These are phyloP conservation scores for Magnaporthales sp. DNA, from an alignment of 2,329 filamentous ascomycete genomes.

Conservation along the genomic window DNA sequence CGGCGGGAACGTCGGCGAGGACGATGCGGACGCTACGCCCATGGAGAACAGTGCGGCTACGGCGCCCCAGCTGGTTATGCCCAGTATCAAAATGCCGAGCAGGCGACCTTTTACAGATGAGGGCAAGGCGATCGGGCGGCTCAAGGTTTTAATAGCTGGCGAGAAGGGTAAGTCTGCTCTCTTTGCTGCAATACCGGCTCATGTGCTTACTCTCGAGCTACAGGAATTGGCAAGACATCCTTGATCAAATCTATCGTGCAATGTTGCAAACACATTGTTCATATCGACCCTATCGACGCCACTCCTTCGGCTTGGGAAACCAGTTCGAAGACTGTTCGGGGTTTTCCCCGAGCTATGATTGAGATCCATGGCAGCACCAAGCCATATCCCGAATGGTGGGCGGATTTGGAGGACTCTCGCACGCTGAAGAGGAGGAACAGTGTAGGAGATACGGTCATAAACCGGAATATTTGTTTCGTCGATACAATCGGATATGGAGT, in stretches of 20 bases:
- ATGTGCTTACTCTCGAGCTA: constrained; percentile 8
- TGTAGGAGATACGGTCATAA: constrained; percentile 66
- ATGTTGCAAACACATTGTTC: constrained; percentile 82
- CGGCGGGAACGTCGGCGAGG: constrained; percentile 23
- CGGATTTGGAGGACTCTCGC: constrained; percentile 59
- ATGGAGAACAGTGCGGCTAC: constrained; percentile 36
- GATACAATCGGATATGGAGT: constrained; percentile 64
- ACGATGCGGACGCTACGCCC: constrained; percentile 23
- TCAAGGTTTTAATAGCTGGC: constrained; percentile 85
- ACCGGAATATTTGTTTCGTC: constrained; percentile 89
- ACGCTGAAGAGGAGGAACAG: constrained; percentile 57
- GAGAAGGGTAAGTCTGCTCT: constrained; percentile 48
- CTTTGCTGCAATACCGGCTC: background rate
- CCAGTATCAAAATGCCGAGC: constrained; percentile 83
- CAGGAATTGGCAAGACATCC: constrained; percentile 81
- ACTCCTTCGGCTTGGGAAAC: constrained; percentile 10
- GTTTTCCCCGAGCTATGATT: constrained; percentile 29
- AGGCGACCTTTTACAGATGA: constrained; percentile 83
- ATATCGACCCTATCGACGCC: constrained; percentile 62
- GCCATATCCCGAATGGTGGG: constrained; percentile 86
- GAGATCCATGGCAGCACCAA: constrained; percentile 75
- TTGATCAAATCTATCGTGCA: constrained; percentile 85
- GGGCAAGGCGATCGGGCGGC: constrained; percentile 72
- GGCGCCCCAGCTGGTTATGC: constrained; percentile 88
- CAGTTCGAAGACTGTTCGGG: constrained; percentile 1